These are phyloP conservation scores for Euphorbia celastroides DNA, from an alignment of 441 rosid species.

Conservation along the genomic window DNA sequence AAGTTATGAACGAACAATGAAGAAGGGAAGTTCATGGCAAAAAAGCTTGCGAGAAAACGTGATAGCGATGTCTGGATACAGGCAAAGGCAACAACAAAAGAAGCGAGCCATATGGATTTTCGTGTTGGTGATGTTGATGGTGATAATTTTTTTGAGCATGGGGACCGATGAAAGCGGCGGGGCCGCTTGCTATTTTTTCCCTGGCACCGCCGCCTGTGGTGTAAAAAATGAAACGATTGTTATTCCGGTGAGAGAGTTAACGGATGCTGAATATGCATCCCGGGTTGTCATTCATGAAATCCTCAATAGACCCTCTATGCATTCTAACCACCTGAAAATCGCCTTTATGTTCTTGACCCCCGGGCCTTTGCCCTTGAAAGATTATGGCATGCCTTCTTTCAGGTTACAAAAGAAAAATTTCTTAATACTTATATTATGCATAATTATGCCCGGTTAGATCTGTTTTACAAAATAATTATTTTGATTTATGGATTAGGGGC, in stretches of 20 bases:
- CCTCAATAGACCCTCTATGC: slow-evolving; percentile 38
- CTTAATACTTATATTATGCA: too few relatives aligned
- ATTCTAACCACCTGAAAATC: slow-evolving; percentile 44
- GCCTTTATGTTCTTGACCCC: slow-evolving; percentile 89
- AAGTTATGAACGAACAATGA: background rate
- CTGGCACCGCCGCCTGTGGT: background rate
- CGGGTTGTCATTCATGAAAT: slow-evolving; percentile 60
- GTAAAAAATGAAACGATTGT: slow-evolving; percentile 44
- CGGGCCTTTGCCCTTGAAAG: slow-evolving; percentile 75
- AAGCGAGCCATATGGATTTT: slow-evolving; percentile 57
- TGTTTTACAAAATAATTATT: too few relatives aligned
- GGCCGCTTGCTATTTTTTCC: background rate
- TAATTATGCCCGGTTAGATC: too few relatives aligned
- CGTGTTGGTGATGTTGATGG: slow-evolving; percentile 37
- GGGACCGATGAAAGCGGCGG: slow-evolving; percentile 6
- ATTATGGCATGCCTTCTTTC: slow-evolving; percentile 75
- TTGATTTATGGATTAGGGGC: too few relatives aligned
- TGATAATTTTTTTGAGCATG: slow-evolving; percentile 43
- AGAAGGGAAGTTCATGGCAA: slow-evolving; percentile 16
- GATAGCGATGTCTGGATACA: slow-evolving; percentile 35
- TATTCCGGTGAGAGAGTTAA: slow-evolving; percentile 44
- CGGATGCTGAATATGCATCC: slow-evolving; percentile 60
- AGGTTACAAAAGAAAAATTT: slow-evolving; percentile 39
- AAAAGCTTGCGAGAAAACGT: slow-evolving; percentile 26
- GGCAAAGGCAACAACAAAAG: slow-evolving; percentile 53